Percentiles rank a stretch among this genome's conserved stretches.
Conservation (phyloP, 208 protist genomes). For the Leishmania gerbilli region DNA sequence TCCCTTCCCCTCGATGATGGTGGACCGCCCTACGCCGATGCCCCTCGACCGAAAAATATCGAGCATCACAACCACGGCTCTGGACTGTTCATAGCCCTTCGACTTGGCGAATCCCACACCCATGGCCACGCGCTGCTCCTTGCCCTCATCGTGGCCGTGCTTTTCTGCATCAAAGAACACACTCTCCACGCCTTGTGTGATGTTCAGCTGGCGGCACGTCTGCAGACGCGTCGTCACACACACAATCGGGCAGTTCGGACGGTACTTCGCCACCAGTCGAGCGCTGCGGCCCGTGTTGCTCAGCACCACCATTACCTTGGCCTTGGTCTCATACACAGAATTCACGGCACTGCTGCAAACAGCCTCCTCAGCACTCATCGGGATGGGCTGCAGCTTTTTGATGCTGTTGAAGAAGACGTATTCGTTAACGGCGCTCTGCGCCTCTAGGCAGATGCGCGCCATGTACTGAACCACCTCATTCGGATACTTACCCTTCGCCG, state of each 20-base stretch:
- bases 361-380: slow-evolving; percentile 86
- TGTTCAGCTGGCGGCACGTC: slow-evolving; percentile 87
- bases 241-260: slow-evolving; percentile 94
- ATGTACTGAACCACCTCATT: slow-evolving; percentile 96
- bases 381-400: slow-evolving; percentile 83
- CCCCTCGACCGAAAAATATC: too few species aligned
- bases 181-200: slow-evolving; percentile 78
- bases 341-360: slow-evolving; percentile 95
- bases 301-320: slow-evolving; percentile 91
- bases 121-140: slow-evolving; percentile 67
- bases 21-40: too few species aligned
- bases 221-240: slow-evolving; percentile 88
- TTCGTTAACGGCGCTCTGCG: slow-evolving; percentile 79
- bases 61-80: too few species aligned
- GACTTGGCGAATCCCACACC: slow-evolving; percentile 73
- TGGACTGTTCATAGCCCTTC: slow-evolving; percentile 64
- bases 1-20: too few species aligned
- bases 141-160: slow-evolving; percentile 62
- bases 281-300: slow-evolving; percentile 94
- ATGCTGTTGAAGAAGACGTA: slow-evolving; percentile 87
- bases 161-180: slow-evolving; percentile 79
- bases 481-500: slow-evolving; percentile 97
- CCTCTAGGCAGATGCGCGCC: slow-evolving; percentile 91
- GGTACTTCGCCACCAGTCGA: slow-evolving; percentile 96
- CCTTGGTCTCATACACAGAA: slow-evolving; percentile 92